These are phyloP conservation scores for Thielaviopsis populi DNA, from an alignment of 2,329 filamentous ascomycete genomes.

Conservation along the genomic window DNA sequence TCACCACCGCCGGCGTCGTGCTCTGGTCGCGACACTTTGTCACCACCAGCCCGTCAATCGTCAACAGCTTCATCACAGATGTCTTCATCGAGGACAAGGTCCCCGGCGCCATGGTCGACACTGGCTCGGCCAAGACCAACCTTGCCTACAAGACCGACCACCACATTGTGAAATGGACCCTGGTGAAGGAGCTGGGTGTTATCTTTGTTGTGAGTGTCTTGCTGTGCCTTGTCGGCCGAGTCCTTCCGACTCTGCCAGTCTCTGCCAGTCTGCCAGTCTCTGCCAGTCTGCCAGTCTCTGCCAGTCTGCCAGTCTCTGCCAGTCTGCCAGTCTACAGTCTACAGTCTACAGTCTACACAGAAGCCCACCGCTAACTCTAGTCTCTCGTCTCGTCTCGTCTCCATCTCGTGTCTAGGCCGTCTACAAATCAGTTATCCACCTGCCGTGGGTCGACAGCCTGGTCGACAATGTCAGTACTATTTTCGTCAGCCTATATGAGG, in stretches of 20 bases:
- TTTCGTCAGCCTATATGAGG: conserved; percentile 78
- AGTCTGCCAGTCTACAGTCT: no score
- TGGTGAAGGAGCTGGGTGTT: conserved; percentile 78
- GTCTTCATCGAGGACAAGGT: conserved; percentile 94
- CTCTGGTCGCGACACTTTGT: conserved; percentile 86
- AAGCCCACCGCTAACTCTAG: background rate
- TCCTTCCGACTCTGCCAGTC: no score
- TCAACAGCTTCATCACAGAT: conserved; percentile 91
- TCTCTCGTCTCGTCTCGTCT: background rate
- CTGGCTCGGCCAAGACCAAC: conserved; percentile 45
- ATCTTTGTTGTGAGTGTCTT: conserved; percentile 65
- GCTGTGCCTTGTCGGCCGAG: no score
- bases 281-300: no score
- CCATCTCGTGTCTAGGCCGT: conserved; percentile 51
- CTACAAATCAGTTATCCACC: conserved; percentile 85
- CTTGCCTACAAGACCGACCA: conserved; percentile 78
- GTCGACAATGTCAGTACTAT: conserved; percentile 89
- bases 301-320: no score
- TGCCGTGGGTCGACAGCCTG: conserved; percentile 94
- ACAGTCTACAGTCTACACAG: no score
- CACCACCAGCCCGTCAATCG: conserved; percentile 61
- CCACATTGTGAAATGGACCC: conserved; percentile 88
- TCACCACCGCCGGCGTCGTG: conserved; percentile 91
- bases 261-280: no score
- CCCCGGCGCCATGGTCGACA: conserved; percentile 43